Conservation (phyloP, 78 protist species). For the Salpingoeca rosetta region DNA sequence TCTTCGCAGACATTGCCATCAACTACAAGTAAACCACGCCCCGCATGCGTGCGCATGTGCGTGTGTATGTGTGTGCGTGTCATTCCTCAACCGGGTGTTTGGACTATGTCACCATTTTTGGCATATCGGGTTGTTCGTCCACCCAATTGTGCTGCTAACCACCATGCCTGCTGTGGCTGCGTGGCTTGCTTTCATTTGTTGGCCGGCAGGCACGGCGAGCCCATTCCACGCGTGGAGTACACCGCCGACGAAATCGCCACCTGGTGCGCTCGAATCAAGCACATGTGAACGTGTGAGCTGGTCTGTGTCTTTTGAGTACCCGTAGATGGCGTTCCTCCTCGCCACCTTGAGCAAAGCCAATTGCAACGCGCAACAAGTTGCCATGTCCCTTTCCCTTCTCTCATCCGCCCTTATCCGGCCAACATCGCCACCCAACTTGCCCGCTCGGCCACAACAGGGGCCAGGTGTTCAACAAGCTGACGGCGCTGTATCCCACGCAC, state of each 20-base stretch:
- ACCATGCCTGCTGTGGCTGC: background rate
- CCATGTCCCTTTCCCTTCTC: too few relatives aligned
- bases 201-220: slow-evolving; percentile 48
- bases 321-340: too few relatives aligned
- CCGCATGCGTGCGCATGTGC: background rate
- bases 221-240: slow-evolving; percentile 61
- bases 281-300: slow-evolving; percentile 21
- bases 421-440: too few relatives aligned
- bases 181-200: background rate
- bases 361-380: too few relatives aligned
- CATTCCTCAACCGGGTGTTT: too few relatives aligned
- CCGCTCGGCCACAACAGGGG: slow-evolving; percentile 4
- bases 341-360: too few relatives aligned
- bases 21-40: slow-evolving; percentile 22
- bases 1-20: slow-evolving; percentile 50
- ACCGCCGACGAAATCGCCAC: slow-evolving; percentile 57
- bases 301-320: too few relatives aligned
- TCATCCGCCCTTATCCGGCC: too few relatives aligned
- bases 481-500: slow-evolving; percentile 60
- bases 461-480: slow-evolving; percentile 30
- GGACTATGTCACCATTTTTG: background rate
- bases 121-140: background rate
- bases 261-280: slow-evolving; percentile 56
- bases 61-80: too few relatives aligned
- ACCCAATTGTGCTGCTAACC: background rate